Evolutionary conservation across 768 basidiomycete species (phyloP).

Genomic region (Tricholoma bakamatsutake): DNA sequence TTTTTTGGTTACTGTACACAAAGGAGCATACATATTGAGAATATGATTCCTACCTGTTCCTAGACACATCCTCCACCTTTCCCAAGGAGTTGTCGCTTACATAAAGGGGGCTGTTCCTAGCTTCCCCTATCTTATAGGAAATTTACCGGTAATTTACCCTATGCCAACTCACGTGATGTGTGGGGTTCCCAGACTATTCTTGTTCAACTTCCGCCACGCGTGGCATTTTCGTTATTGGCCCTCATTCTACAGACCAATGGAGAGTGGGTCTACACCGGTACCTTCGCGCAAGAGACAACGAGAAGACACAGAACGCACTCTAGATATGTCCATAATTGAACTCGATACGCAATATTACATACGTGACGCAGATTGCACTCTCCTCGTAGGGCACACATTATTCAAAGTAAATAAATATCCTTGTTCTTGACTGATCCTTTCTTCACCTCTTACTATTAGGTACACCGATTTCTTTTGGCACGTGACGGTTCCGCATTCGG

Average conservation of each 20-base stretch:
- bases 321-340: not conserved
- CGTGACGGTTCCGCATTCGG: constrained; percentile 10
- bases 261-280: not conserved
- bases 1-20: too few relatives aligned
- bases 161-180: too few relatives aligned
- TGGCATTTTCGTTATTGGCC: too few relatives aligned
- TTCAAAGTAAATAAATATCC: constrained; percentile 10
- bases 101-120: too few relatives aligned
- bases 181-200: too few relatives aligned
- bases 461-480: constrained; percentile 10
- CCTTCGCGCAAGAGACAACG: not conserved
- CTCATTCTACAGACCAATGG: not conserved
- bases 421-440: not conserved
- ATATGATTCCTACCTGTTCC: too few relatives aligned
- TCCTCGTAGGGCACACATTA: constrained; percentile 8
- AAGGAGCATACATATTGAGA: too few relatives aligned
- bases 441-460: constrained; percentile 1
- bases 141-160: too few relatives aligned
- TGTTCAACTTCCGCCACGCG: too few relatives aligned
- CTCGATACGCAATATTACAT: constrained; percentile 5
- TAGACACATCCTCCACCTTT: too few relatives aligned
- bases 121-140: too few relatives aligned
- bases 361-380: constrained; percentile 8
- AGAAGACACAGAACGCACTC: not conserved
- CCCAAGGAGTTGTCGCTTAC: too few relatives aligned